Percentiles rank a stretch among this genome's conserved stretches.
Evolutionary conservation across 805 yeast genomes (phyloP).

Genomic region (Yamadazyma sp.): DNA sequence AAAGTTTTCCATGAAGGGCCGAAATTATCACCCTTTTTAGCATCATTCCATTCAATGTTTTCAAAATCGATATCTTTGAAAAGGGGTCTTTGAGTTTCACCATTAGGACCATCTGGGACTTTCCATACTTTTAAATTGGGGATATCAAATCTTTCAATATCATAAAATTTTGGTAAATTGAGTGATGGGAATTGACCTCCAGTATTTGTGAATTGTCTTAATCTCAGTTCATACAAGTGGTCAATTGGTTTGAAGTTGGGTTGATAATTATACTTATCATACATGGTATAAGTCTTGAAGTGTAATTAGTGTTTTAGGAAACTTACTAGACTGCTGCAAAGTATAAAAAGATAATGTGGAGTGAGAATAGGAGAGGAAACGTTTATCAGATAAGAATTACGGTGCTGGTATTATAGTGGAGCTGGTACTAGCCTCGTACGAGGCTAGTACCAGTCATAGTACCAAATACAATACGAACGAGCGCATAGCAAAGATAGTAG

Average conservation of each 20-base stretch:
- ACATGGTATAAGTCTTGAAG: conserved; percentile 3
- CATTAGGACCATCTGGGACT: conserved; percentile 56
- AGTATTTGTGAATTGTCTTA: conserved; percentile 67
- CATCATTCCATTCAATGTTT: conserved; percentile 46
- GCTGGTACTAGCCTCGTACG: too few relatives aligned
- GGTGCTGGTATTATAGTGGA: too few relatives aligned
- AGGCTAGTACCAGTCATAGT: too few relatives aligned
- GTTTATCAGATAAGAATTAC: background rate
- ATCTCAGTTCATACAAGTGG: conserved; percentile 64
- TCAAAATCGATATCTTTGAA: conserved; percentile 55
- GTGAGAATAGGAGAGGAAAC: background rate
- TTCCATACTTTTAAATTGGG: conserved; percentile 59
- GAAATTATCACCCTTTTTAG: conserved; percentile 68
- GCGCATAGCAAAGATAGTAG: too few relatives aligned
- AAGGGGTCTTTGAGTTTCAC: conserved; percentile 55
- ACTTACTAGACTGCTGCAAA: background rate
- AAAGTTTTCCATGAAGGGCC: conserved; percentile 98
- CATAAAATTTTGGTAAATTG: conserved; percentile 81
- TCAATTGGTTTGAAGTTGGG: conserved; percentile 80
- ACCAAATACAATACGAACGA: too few relatives aligned
- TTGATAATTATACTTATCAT: conserved; percentile 25
- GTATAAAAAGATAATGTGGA: background rate
- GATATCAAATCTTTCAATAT: conserved; percentile 50
- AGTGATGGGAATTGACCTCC: conserved; percentile 73
- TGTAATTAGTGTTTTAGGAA: background rate